Percentiles rank a stretch among this genome's conserved stretches.
phyloP scores from a whole-genome alignment of 495 filamentous ascomycete genomes.

The Aspergillus taichungensis region DNA sequence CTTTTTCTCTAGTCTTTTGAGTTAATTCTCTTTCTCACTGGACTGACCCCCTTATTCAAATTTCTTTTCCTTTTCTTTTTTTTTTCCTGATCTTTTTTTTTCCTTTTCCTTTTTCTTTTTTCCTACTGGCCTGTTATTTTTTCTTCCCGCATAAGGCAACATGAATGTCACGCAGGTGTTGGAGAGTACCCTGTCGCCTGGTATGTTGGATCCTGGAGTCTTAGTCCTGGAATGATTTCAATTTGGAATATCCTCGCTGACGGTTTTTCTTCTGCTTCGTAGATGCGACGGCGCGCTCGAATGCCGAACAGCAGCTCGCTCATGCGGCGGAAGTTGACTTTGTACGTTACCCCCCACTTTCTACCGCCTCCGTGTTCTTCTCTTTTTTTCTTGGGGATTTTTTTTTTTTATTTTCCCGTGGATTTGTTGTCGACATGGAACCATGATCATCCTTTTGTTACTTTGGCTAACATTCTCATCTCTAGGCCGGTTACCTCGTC shows the following conservation, averaged over 20 bases:
- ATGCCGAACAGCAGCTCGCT: slow-evolving; percentile 86
- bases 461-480: too few relatives aligned
- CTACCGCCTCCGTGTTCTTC: not conserved
- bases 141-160: slow-evolving; percentile 27
- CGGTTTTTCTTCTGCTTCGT: slow-evolving; percentile 19
- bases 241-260: slow-evolving; percentile 10
- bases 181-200: slow-evolving; percentile 82
- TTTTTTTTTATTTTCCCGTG: too few relatives aligned
- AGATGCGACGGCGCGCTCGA: slow-evolving; percentile 85
- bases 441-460: too few relatives aligned
- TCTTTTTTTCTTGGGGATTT: not conserved
- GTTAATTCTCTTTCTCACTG: slow-evolving; percentile 1
- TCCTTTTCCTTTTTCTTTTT: slow-evolving; percentile 9
- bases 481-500: slow-evolving; percentile 76
- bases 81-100: slow-evolving; percentile 22
- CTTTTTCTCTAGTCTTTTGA: slow-evolving; percentile 3
- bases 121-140: slow-evolving; percentile 19
- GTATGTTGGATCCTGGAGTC: slow-evolving; percentile 40
- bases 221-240: not conserved
- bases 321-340: slow-evolving; percentile 91
- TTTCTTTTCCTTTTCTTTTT: slow-evolving; percentile 11
- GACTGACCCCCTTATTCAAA: slow-evolving; percentile 1
- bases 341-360: slow-evolving; percentile 50
- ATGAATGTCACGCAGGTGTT: slow-evolving; percentile 83
- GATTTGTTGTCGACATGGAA: too few relatives aligned